A percentile compares a stretch with the other conserved stretches of the same genome.
phyloP scores from a whole-genome alignment of 2,329 filamentous ascomycete species.

The Colletotrichum chrysophilum region DNA sequence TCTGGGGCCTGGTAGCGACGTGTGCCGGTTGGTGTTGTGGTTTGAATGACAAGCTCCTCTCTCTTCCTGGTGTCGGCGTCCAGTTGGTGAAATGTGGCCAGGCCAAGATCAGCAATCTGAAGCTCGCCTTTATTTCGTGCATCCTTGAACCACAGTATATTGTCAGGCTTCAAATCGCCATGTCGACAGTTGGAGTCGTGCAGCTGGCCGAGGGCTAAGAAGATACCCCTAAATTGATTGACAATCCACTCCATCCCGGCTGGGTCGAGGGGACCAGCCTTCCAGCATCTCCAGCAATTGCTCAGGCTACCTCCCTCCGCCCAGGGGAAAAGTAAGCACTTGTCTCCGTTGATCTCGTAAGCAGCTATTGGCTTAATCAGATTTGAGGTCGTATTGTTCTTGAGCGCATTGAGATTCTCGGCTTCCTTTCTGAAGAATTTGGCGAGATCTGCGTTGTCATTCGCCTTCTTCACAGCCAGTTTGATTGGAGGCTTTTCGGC shows the following conservation, averaged over 20 bases:
- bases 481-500: neutral
- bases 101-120: neutral
- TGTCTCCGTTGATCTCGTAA: neutral
- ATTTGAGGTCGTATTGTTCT: neutral
- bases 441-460: neutral
- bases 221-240: neutral
- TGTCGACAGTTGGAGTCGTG: neutral
- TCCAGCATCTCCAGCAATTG: neutral
- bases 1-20: neutral
- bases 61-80: neutral
- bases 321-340: neutral
- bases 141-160: neutral
- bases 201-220: neutral
- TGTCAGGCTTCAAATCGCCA: conserved; percentile 10
- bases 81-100: neutral
- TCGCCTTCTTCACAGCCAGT: neutral
- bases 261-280: neutral
- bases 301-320: neutral
- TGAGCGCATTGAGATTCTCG: neutral
- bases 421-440: neutral
- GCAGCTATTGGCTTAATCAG: neutral
- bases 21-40: neutral
- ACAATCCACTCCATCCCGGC: neutral
- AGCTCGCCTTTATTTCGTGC: neutral
- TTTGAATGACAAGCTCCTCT: neutral